phyloP scores from a whole-genome alignment of 768 basidiomycete species.

The Agaricus blazei region DNA sequence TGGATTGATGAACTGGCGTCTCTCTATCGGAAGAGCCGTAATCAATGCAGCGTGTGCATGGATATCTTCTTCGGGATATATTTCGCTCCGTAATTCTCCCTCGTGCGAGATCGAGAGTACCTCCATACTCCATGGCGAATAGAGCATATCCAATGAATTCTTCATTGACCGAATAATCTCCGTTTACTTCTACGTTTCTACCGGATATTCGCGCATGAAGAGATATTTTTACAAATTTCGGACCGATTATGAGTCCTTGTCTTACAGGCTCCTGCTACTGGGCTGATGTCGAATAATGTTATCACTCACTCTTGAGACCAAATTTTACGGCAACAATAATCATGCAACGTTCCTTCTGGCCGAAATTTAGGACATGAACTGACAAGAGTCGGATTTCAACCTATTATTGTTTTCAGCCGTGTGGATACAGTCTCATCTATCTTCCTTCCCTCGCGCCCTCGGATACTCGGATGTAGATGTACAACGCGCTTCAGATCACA shows the following conservation, averaged over 20 bases:
- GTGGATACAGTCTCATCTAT: neutral
- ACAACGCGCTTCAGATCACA: neutral
- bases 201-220: neutral
- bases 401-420: neutral
- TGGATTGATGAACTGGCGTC: neutral
- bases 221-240: neutral
- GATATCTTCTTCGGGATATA: no score
- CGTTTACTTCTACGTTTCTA: neutral
- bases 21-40: no score
- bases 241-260: neutral
- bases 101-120: neutral
- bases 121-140: neutral
- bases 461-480: neutral
- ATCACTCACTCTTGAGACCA: neutral
- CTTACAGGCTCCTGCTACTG: neutral
- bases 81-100: no score
- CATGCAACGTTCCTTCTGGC: neutral
- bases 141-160: neutral
- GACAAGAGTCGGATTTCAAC: neutral
- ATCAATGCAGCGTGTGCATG: no score
- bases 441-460: neutral
- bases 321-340: neutral
- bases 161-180: constrained; percentile 2
- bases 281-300: constrained; percentile 4
- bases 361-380: neutral